Conservation (phyloP, 1,284 basidiomycete genomes). For the Hemileia vastatrix region DNA sequence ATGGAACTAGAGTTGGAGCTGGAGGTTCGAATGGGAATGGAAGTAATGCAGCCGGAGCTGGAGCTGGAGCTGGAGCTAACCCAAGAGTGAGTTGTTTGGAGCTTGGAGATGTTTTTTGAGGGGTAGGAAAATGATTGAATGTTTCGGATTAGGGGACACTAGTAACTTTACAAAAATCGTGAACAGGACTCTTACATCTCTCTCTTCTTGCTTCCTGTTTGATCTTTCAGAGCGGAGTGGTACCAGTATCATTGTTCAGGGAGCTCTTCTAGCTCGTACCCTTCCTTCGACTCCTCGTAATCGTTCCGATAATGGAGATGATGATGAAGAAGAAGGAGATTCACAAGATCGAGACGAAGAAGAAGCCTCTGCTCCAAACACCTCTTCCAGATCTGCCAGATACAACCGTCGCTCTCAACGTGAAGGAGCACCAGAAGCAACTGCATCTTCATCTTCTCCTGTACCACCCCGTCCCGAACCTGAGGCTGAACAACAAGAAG, state of each 20-base stretch:
- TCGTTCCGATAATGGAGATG: neutral
- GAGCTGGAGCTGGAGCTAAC: neutral
- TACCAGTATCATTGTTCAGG: conserved; percentile 41
- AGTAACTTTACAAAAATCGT: neutral
- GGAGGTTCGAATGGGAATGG: neutral
- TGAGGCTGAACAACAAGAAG: neutral
- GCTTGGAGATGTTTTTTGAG: no score
- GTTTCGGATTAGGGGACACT: neutral
- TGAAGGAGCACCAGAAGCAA: neutral
- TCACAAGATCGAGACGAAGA: neutral
- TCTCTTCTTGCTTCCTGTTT: no score
- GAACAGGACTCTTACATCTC: no score
- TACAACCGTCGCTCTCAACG: neutral
- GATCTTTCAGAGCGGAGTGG: conserved; percentile 23
- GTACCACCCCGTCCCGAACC: no score
- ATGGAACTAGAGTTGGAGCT: no score
- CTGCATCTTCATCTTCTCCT: no score
- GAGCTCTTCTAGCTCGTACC: conserved; percentile 32
- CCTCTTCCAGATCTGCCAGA: neutral
- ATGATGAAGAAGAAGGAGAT: neutral
- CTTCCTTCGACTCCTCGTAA: neutral
- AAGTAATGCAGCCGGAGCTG: neutral
- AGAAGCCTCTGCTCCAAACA: neutral
- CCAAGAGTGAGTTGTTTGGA: neutral
- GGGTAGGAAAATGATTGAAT: no score